Evolutionary conservation across 768 basidiomycete species (phyloP).

Genomic region (Hortiboletus flavorubellus): DNA sequence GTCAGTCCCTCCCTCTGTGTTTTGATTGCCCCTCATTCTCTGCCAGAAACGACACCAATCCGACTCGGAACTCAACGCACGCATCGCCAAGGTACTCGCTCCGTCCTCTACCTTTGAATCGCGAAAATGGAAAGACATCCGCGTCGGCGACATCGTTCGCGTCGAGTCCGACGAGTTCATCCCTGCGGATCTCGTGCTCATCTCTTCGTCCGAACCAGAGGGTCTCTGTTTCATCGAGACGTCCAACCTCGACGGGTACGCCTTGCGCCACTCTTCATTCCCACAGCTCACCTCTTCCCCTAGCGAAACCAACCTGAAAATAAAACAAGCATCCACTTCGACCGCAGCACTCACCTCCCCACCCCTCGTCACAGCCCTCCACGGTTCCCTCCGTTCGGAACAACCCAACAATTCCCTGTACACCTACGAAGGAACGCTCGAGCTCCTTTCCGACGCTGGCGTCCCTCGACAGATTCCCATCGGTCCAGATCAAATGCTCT

Average conservation of each 20-base stretch:
- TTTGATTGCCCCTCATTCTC: slow-evolving; percentile 9
- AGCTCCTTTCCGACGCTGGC: slow-evolving; percentile 52
- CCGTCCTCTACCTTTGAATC: slow-evolving; percentile 60
- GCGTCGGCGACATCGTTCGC: slow-evolving; percentile 90
- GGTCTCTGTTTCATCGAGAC: slow-evolving; percentile 98
- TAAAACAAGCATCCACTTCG: slow-evolving; percentile 90
- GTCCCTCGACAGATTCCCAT: slow-evolving; percentile 80
- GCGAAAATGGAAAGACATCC: slow-evolving; percentile 85
- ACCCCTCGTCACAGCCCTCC: slow-evolving; percentile 62
- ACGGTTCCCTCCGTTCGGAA: slow-evolving; percentile 87
- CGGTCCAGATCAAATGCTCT: slow-evolving; percentile 90
- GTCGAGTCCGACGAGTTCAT: slow-evolving; percentile 92
- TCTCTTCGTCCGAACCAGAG: slow-evolving; percentile 93
- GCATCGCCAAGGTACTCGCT: slow-evolving; percentile 71
- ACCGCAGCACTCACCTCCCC: slow-evolving; percentile 80
- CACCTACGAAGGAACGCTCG: slow-evolving; percentile 86
- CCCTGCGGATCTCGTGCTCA: slow-evolving; percentile 86
- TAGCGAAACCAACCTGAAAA: slow-evolving; percentile 98
- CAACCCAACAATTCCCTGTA: slow-evolving; percentile 98
- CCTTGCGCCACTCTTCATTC: neutral
- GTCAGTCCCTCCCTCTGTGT: slow-evolving; percentile 26
- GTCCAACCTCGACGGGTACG: slow-evolving; percentile 93
- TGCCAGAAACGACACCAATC: slow-evolving; percentile 93
- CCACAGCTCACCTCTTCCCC: neutral
- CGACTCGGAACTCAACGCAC: slow-evolving; percentile 86